A percentile compares a stretch with the other conserved stretches of the same genome.
phyloP scores from a whole-genome alignment of 257 asterid genomes.

The Agastache rugosa region DNA sequence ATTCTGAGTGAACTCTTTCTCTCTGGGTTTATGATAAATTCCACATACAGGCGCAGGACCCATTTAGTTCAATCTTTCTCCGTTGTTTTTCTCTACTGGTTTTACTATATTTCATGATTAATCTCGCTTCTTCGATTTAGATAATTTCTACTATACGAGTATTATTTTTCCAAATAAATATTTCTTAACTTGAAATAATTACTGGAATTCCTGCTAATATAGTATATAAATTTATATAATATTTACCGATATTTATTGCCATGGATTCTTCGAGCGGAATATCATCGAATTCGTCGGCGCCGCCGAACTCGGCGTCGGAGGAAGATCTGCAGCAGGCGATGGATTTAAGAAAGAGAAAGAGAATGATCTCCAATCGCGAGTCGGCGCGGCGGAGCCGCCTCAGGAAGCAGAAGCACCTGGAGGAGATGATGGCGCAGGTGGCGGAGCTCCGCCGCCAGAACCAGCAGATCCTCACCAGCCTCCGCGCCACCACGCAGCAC shows the following conservation, averaged over 20 bases:
- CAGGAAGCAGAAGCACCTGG: constrained; percentile 87
- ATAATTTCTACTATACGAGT: not conserved
- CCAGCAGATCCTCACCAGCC: constrained; percentile 54
- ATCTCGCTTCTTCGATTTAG: not conserved
- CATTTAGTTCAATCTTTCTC: constrained; percentile 96
- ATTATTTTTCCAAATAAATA: not conserved
- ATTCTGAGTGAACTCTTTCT: constrained; percentile 86
- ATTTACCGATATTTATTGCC: not conserved
- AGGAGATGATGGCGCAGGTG: constrained; percentile 71
- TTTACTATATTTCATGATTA: constrained; percentile 87
- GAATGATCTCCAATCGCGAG: constrained; percentile 95
- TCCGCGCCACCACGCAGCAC: constrained; percentile 58
- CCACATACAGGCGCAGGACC: constrained; percentile 88
- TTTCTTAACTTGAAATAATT: not conserved
- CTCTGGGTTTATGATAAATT: constrained; percentile 92
- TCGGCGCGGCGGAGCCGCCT: constrained; percentile 94
- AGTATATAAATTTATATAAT: not conserved
- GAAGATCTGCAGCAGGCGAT: constrained; percentile 64
- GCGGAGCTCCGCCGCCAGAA: constrained; percentile 62
- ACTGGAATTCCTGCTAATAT: constrained; percentile 51
- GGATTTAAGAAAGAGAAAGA: constrained; percentile 77
- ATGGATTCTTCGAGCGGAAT: constrained; percentile 81
- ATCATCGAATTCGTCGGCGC: constrained; percentile 65
- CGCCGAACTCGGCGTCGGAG: constrained; percentile 71
- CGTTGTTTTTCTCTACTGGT: constrained; percentile 98